Evolutionary conservation across 2,329 filamentous ascomycete species (phyloP).

Genomic region (Pseudopithomyces maydicus): DNA sequence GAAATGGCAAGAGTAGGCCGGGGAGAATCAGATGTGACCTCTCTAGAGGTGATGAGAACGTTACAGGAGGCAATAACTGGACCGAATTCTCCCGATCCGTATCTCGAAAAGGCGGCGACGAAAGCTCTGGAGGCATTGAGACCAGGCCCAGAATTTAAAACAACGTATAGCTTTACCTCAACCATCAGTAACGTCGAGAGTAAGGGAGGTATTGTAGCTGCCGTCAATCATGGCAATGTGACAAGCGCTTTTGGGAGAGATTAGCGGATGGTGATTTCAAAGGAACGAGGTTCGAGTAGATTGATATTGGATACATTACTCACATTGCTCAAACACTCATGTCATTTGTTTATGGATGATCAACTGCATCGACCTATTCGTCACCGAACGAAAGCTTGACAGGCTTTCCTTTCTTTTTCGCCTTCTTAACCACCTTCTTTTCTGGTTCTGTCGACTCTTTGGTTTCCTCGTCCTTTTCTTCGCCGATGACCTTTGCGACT

Average conservation of each 20-base stretch:
- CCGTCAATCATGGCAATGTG: neutral
- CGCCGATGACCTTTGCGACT: slow-evolving; percentile 40
- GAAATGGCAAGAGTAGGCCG: neutral
- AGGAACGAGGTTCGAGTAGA: no score
- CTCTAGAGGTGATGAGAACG: neutral
- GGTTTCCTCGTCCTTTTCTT: slow-evolving; percentile 28
- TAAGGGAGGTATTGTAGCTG: neutral
- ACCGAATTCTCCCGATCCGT: neutral
- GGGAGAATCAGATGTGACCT: neutral
- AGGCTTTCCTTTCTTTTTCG: slow-evolving; percentile 43
- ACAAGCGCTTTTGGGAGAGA: no score
- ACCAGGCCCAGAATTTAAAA: neutral
- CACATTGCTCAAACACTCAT: no score
- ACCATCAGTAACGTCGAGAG: neutral
- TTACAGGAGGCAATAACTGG: neutral
- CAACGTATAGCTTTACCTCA: neutral
- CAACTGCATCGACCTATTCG: slow-evolving; percentile 31
- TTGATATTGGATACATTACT: no score
- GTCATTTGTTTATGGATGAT: no score
- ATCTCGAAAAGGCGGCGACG: neutral
- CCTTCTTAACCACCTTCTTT: slow-evolving; percentile 32
- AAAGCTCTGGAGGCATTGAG: neutral
- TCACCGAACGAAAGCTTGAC: slow-evolving; percentile 47
- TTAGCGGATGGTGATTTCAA: no score
- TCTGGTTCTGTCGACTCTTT: slow-evolving; percentile 14